These are phyloP conservation scores for Coprinellus aureogranulatus DNA, from an alignment of 768 basidiomycete genomes.

Conservation along the genomic window DNA sequence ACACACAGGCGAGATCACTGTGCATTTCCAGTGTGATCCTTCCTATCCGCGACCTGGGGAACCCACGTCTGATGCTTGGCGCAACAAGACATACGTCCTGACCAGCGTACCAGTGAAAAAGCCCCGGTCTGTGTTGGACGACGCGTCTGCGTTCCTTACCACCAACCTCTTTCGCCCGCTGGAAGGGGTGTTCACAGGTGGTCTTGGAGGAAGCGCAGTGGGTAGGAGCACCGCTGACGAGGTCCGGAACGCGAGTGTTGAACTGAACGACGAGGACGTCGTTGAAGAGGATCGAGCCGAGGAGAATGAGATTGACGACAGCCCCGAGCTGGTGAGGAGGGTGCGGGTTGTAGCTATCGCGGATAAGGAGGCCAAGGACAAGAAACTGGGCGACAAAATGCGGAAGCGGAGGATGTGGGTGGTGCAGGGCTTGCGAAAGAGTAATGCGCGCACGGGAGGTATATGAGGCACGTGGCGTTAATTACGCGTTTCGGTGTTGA, in stretches of 20 bases:
- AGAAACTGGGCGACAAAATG: conserved; percentile 27
- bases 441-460: conserved; percentile 33
- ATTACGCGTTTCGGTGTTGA: conserved; percentile 13
- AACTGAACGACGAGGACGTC: conserved; percentile 74
- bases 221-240: conserved; percentile 59
- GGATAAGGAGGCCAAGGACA: conserved; percentile 26
- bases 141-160: conserved; percentile 65
- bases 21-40: conserved; percentile 64
- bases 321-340: conserved; percentile 51
- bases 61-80: conserved; percentile 49
- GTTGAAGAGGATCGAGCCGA: conserved; percentile 76
- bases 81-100: conserved; percentile 57
- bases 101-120: conserved; percentile 65
- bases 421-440: conserved; percentile 34
- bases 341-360: conserved; percentile 50
- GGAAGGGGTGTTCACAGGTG: conserved; percentile 37
- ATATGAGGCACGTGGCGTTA: conserved; percentile 9
- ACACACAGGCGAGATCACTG: conserved; percentile 55
- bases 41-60: conserved; percentile 44
- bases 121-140: conserved; percentile 67
- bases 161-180: conserved; percentile 61
- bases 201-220: conserved; percentile 29
- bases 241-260: conserved; percentile 65
- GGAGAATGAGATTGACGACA: conserved; percentile 78
- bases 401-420: conserved; percentile 38